phyloP scores from a whole-genome alignment of 2,329 filamentous ascomycete species.

The Hymenoscyphus fructigenus region DNA sequence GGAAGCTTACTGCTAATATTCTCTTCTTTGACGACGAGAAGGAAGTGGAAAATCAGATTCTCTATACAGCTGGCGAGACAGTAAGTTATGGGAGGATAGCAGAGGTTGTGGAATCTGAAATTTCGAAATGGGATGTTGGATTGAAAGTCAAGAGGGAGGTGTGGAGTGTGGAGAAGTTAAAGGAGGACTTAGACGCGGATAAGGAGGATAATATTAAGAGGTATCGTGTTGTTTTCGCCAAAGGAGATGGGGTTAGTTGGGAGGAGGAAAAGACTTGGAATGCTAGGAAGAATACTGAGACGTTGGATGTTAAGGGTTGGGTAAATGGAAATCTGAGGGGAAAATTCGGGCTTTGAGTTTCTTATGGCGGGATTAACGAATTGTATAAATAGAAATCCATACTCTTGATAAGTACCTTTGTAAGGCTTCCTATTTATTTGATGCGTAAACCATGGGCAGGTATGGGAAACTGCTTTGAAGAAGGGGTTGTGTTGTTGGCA shows the following conservation, averaged over 20 bases:
- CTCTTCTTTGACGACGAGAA: constrained; percentile 43
- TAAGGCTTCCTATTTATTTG: too few relatives aligned
- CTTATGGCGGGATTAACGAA: too few relatives aligned
- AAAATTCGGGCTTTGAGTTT: neutral
- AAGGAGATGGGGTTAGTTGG: constrained; percentile 60
- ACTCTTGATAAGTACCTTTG: too few relatives aligned
- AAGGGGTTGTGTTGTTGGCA: too few relatives aligned
- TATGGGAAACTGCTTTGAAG: too few relatives aligned
- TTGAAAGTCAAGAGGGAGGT: constrained; percentile 47
- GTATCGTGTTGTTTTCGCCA: constrained; percentile 61
- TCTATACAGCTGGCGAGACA: constrained; percentile 63
- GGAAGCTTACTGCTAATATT: constrained; percentile 55
- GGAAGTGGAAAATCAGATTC: constrained; percentile 39
- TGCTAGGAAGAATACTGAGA: constrained; percentile 44
- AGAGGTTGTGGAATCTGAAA: constrained; percentile 49
- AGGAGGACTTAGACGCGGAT: constrained; percentile 46
- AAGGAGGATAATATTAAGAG: constrained; percentile 52
- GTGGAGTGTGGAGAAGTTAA: constrained; percentile 48
- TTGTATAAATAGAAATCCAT: too few relatives aligned
- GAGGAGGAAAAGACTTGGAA: constrained; percentile 54
- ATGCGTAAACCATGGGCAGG: too few relatives aligned
- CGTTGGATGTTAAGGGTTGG: constrained; percentile 45
- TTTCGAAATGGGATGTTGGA: constrained; percentile 24
- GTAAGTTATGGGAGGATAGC: constrained; percentile 56
- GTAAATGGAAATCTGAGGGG: constrained; percentile 13